Base-by-base conservation (phyloP, 805 yeast species). In the Schizosaccharomyces octosporus region DNA sequence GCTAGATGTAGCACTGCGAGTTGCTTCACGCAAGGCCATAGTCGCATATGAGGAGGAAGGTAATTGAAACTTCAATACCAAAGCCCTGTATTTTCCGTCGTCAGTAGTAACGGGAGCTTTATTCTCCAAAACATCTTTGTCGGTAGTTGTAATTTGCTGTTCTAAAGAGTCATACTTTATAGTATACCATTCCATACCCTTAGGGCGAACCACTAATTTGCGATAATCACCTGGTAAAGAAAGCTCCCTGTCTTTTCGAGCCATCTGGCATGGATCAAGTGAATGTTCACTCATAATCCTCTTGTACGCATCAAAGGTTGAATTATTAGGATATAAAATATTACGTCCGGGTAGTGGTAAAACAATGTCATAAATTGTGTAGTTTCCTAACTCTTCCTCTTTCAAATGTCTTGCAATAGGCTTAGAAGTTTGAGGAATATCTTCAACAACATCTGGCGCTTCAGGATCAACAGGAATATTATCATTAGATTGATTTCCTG, bases 331-430 rank as follows among this genome's bases (percentile, higher is more conserved):
- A 68, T 93, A 93, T 15, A 76, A 69, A n/a, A 93, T 80, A 69
- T 88, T 97, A 70, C 81, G 88, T 0, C 99, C 99, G 1, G 99
- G 98, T 0, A 95, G 80, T n/a, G 99, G 97, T 62, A 93, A 75
- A 2, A 94, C 95, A 36, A 93, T 77, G 71, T 93, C 97, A 68
- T 78, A 82, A 42, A 90, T 84, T 13, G 84, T 71, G 69, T 77
- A 85, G 61, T 76, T 78, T 4, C 74, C 79, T 29, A 83, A 73
- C 63, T 90, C 97, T 62, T 82, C 87, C 62, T 79, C 76, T 0
- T 95, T 85, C 65, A 59, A 21, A 11, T 5, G 41, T 9, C 32
- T 41, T 9, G 54, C 61, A 4, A 36, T 11, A 11, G 45, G 45
- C 4, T 57, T 57, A 27, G 41, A 27, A 31, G 24, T 39, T 19